Evolutionary conservation across 75 land plant species (phyloP), one percentile per base, ranked within the genome.

Genomic region (Isoetes taiwanensis): DNA sequence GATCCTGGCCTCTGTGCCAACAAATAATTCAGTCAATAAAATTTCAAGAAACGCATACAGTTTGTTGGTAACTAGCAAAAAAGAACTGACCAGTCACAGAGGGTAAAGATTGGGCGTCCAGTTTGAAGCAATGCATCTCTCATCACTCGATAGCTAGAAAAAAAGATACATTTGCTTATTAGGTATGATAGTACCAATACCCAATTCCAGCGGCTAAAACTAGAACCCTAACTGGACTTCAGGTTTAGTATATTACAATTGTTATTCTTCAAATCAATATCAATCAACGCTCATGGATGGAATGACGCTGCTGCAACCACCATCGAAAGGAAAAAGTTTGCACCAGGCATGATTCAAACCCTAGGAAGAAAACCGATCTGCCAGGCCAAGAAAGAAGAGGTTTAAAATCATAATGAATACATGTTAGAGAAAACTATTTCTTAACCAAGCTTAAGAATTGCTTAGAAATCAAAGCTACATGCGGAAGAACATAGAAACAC

Each of bases 201-300:
- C 17, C 1, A 28, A 56, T 20, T 8, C 32, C 9, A 4, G 24
- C 25, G 25, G 8, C 19, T 56, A 64, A 0, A 55, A 21, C 16
- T 6, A 32, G 26, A 21, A n/a, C n/a, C 30, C 42, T 14, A 64
- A 88, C 95, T 85, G 74, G 60, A 65, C 41, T 63, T 78, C 32
- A 11, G 98, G 98, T 31, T 72, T 30, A 33, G 82, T 87, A 79
- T 84, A 73, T 37, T 74, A 66, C 98, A 93, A 63, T 93, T 93
- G 59, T 93, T 95, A 69, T 93, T 87, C 66, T 93, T 93, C 74
- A 93, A 58, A 63, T 87, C 87, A 73, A 87, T 95, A 32, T 5
- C 3, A 26, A 21, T 19, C 62, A 10, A 41, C 9, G 27, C 26
- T 17, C 29, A 12, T 41, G 4, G 1, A 2, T n/a, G 39, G 30